Evolutionary conservation across 2,329 filamentous ascomycete genomes (phyloP).

Genomic region (Pochonia chlamydosporia): DNA sequence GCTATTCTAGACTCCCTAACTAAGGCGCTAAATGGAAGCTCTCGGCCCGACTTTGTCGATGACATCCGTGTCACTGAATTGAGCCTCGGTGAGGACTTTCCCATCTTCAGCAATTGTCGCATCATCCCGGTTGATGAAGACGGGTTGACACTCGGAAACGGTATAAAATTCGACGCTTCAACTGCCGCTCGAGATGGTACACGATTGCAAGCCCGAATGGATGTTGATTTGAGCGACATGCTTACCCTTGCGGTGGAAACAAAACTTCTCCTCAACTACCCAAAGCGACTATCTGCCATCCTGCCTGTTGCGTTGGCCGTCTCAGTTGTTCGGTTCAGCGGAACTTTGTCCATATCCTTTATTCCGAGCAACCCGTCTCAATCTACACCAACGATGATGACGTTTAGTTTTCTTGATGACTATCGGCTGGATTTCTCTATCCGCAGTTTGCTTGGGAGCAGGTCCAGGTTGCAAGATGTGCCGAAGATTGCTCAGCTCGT

Average conservation of each 20-base stretch:
- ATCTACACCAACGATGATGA: constrained; percentile 77
- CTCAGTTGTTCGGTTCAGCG: constrained; percentile 88
- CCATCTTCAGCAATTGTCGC: constrained; percentile 96
- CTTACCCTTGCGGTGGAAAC: constrained; percentile 94
- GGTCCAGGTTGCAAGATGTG: constrained; percentile 77
- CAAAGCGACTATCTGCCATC: constrained; percentile 80
- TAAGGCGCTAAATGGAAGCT: constrained; percentile 78
- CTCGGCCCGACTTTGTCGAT: constrained; percentile 85
- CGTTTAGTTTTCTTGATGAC: constrained; percentile 89
- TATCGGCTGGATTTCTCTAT: constrained; percentile 81
- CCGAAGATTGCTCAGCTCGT: constrained; percentile 84
- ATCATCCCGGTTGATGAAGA: constrained; percentile 88
- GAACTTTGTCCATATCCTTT: constrained; percentile 88
- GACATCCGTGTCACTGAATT: constrained; percentile 93
- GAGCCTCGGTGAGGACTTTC: constrained; percentile 91
- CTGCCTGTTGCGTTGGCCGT: constrained; percentile 89
- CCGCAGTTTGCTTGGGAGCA: constrained; percentile 70
- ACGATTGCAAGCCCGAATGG: constrained; percentile 87
- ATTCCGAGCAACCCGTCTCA: constrained; percentile 68
- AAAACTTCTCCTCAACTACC: constrained; percentile 89
- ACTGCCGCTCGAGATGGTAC: constrained; percentile 57
- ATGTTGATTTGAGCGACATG: constrained; percentile 93
- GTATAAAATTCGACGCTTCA: constrained; percentile 45
- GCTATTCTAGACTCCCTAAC: constrained; percentile 82
- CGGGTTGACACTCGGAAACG: constrained; percentile 50